These are phyloP conservation scores for Rosa rugosa DNA, from an alignment of 306 rosid species.

Conservation along the genomic window DNA sequence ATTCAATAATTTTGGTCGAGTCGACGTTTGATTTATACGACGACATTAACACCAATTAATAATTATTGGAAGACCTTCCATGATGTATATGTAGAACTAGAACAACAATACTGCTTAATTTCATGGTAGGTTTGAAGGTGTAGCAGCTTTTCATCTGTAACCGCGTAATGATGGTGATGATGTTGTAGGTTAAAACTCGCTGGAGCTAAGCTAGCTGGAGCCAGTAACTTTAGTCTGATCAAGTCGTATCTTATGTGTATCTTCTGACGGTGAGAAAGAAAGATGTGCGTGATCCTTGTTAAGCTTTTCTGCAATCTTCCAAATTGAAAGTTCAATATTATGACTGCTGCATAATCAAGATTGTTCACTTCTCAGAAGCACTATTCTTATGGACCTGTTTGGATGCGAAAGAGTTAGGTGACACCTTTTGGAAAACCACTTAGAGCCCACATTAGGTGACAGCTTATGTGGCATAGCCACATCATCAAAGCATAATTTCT, in stretches of 20 bases:
- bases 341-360: no score
- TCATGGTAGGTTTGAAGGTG: neutral
- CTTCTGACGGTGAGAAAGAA: neutral
- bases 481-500: no score
- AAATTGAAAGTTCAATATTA: no score
- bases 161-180: neutral
- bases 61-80: neutral
- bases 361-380: no score
- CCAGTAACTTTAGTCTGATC: neutral
- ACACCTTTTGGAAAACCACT: no score
- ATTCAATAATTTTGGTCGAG: neutral
- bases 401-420: no score
- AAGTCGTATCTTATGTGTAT: neutral
- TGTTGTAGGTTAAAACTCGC: neutral
- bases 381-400: no score
- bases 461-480: no score
- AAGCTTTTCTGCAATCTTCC: neutral
- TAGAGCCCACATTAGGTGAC: no score
- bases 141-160: neutral
- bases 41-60: neutral
- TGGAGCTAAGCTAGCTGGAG: neutral
- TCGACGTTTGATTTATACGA: neutral
- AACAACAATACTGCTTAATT: no score
- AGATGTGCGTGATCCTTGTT: neutral
- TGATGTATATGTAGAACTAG: no score